These are phyloP conservation scores for Podila horticola DNA, from an alignment of 192 early-diverging fungal genomes.

Conservation along the genomic window DNA sequence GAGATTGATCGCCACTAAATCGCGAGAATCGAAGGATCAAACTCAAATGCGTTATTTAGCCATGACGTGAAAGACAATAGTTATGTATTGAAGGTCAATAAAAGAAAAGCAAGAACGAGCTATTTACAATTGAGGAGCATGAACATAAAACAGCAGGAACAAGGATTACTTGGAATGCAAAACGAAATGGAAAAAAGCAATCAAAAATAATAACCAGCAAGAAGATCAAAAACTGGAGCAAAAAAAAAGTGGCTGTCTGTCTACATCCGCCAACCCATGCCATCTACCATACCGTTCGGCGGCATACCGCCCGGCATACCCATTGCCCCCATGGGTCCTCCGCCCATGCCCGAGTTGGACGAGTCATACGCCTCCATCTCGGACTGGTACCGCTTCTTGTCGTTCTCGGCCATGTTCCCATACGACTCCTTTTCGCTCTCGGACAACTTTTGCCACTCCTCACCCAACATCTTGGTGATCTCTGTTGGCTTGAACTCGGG, in stretches of 20 bases:
- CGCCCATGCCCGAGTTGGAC: background rate
- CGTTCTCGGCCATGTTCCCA: slow-evolving; percentile 50
- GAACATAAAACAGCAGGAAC: background rate
- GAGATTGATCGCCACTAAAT: no score
- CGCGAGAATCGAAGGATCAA: no score
- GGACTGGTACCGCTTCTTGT: slow-evolving; percentile 49
- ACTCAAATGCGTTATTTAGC: background rate
- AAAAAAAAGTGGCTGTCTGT: background rate
- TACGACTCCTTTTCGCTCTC: slow-evolving; percentile 52
- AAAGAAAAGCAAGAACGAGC: background rate
- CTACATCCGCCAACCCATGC: slow-evolving; percentile 3
- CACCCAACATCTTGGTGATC: slow-evolving; percentile 53
- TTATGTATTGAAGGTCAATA: background rate
- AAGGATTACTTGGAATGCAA: background rate
- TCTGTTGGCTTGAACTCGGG: slow-evolving; percentile 52
- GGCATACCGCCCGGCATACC: slow-evolving; percentile 8
- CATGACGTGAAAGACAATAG: no score
- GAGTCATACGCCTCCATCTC: slow-evolving; percentile 49
- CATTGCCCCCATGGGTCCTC: background rate
- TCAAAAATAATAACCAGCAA: background rate
- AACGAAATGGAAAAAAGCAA: background rate
- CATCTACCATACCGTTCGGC: background rate
- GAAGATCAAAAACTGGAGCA: background rate
- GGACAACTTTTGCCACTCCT: slow-evolving; percentile 53
- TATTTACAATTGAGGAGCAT: slow-evolving; percentile 2